Percentiles rank a stretch among this genome's conserved stretches.
Evolutionary conservation across 257 asterid genomes (phyloP).

Genomic region (Forsythia suspensa): DNA sequence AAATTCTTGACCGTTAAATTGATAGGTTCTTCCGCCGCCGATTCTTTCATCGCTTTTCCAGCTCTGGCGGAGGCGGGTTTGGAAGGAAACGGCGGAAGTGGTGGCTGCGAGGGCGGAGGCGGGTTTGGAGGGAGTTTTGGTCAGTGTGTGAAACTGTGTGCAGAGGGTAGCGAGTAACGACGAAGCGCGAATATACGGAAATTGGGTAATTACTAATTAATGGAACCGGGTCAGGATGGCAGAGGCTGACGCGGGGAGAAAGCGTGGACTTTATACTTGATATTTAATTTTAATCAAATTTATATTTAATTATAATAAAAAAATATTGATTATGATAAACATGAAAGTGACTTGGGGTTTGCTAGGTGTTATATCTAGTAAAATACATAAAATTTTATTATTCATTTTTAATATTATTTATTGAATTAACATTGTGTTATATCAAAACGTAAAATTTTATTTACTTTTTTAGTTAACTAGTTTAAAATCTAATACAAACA

Average conservation of each 20-base stretch:
- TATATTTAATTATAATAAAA: too few relatives aligned
- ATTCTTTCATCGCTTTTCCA: conserved; percentile 51
- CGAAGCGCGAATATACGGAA: conserved; percentile 18
- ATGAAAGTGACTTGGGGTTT: too few relatives aligned
- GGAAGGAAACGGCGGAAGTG: neutral
- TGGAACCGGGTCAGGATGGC: neutral
- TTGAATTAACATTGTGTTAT: too few relatives aligned
- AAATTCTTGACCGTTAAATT: conserved; percentile 12
- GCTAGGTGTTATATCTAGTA: too few relatives aligned
- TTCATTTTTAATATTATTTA: too few relatives aligned
- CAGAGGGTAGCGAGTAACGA: conserved; percentile 17
- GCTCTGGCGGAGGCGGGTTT: conserved; percentile 8
- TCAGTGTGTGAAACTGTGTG: neutral
- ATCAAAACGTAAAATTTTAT: too few relatives aligned
- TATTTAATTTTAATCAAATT: neutral
- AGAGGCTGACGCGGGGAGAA: conserved; percentile 11
- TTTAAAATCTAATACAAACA: too few relatives aligned
- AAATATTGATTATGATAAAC: neutral
- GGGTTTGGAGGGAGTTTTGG: neutral
- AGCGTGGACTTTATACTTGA: conserved; percentile 26
- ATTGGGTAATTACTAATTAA: neutral
- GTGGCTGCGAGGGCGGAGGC: conserved; percentile 5
- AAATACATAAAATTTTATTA: too few relatives aligned
- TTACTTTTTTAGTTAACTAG: too few relatives aligned
- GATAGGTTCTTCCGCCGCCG: conserved; percentile 27